Conservation (phyloP, 352 stramenopile species). For the Globisporangium spiculum region DNA sequence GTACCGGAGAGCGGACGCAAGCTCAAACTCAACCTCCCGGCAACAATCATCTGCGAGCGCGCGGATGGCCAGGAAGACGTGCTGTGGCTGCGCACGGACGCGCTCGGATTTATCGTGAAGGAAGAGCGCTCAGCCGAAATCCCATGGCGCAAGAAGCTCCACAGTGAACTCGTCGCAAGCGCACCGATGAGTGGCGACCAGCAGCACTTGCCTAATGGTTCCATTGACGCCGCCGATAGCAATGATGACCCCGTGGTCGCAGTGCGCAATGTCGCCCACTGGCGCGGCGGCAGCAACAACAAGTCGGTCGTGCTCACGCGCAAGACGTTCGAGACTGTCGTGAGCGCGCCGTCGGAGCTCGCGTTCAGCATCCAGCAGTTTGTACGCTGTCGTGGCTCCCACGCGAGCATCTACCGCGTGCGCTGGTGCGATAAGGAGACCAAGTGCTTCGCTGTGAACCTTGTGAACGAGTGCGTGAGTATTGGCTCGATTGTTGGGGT, state of each 20-base stretch:
- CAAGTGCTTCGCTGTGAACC: constrained; percentile 69
- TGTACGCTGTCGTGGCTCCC: constrained; percentile 59
- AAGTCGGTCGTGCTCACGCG: constrained; percentile 62
- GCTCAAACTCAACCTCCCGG: constrained; percentile 55
- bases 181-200: background rate
- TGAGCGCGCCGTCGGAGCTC: constrained; percentile 54
- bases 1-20: constrained; percentile 26
- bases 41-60: constrained; percentile 65
- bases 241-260: constrained; percentile 47
- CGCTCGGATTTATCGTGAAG: constrained; percentile 35
- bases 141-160: constrained; percentile 60
- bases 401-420: constrained; percentile 70
- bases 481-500: background rate
- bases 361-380: constrained; percentile 69
- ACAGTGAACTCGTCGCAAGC: constrained; percentile 31
- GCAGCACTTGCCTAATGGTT: background rate
- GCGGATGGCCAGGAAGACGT: constrained; percentile 46
- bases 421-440: constrained; percentile 50
- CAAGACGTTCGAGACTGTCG: constrained; percentile 51
- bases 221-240: constrained; percentile 12
- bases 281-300: constrained; percentile 45
- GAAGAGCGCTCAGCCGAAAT: constrained; percentile 40
- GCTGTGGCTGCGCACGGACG: constrained; percentile 58
- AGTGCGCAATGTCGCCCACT: constrained; percentile 53
- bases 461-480: constrained; percentile 63